A percentile compares a stretch with the other conserved stretches of the same genome.
These are phyloP conservation scores for Ceratocystis lukuohia DNA, from an alignment of 2,329 filamentous ascomycete genomes.

Conservation along the genomic window DNA sequence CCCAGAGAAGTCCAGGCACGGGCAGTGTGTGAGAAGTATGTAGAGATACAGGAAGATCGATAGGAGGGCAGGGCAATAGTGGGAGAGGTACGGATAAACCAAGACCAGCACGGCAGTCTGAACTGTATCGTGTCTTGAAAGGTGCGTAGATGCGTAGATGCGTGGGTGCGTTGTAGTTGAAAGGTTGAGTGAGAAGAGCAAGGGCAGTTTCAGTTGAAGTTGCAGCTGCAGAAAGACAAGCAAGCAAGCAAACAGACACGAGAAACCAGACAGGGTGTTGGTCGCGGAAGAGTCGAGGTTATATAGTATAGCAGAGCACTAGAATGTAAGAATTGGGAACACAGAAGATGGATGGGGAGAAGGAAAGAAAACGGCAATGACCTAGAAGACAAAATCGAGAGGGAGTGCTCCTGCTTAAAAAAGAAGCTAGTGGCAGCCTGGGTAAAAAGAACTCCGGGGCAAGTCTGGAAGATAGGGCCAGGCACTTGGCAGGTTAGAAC, in stretches of 20 bases:
- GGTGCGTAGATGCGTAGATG: background rate
- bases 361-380: background rate
- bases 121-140: no score
- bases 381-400: background rate
- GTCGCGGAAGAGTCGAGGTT: background rate
- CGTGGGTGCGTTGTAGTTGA: background rate
- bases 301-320: background rate
- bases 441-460: background rate
- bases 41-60: background rate
- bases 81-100: background rate
- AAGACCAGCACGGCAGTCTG: background rate
- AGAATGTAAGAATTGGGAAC: background rate
- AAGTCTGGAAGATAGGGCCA: background rate
- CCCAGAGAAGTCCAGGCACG: slow-evolving; percentile 2
- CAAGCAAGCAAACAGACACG: no score
- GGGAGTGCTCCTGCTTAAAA: background rate
- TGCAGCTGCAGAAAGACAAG: no score
- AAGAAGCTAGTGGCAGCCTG: background rate
- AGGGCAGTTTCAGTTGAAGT: no score
- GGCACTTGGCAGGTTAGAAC: background rate
- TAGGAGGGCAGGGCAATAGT: background rate
- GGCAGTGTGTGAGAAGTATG: background rate
- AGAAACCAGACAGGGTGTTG: background rate
- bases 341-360: background rate
- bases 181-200: background rate